Base-by-base conservation (phyloP, 2,329 filamentous ascomycete species). In the Paraphaeosphaeria minitans region DNA sequence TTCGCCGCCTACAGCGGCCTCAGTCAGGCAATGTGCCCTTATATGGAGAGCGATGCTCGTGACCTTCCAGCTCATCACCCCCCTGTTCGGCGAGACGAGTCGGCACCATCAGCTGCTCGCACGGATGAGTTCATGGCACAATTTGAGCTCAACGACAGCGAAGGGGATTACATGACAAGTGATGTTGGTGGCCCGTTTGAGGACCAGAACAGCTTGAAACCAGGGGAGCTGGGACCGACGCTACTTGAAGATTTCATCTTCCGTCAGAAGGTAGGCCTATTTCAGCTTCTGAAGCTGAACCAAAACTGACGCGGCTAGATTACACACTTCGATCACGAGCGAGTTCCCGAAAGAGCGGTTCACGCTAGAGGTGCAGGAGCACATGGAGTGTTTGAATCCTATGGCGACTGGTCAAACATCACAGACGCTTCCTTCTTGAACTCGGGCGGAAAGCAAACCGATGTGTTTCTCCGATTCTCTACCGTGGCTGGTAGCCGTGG, bases 171-270 rank as follows among this genome's bases (percentile, higher is more conserved):
- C 56, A 53, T 79, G 64, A 92, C 89, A 0, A 85, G 84, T 29
- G 89, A 91, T 69, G 85, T 85, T 24, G 89, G 89, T 12, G 87
- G 85, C 0, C 88, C 88, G 0, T 87, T 92, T 42, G 80, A 81
- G 48, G 89, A 92, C 31, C 87, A 89, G 67, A 80, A 83, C 61
- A 89, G 86, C 66, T 76, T 92, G 39, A 88, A 82, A 66, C 88
- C 84, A n/a, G 89, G 89, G 2, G 81, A 84, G 8, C 81, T 88
- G 46, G 89, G 89, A 1, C 84, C 89, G 1, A 88, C 87, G 0
- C 77, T 92, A 21, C 78, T 92, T 0, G 89, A 92, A 68, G 89
- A 92, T 70, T 90, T 89, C 52, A 87, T 89, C 62, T 88, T 90
- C 70, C 83, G 89, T 33, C 88, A 92, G 67, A 91, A 90, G 78